Evolutionary conservation across 2,329 filamentous ascomycete genomes (phyloP), one percentile per base, ranked within the genome.

Genomic region (Exserohilum turcica): DNA sequence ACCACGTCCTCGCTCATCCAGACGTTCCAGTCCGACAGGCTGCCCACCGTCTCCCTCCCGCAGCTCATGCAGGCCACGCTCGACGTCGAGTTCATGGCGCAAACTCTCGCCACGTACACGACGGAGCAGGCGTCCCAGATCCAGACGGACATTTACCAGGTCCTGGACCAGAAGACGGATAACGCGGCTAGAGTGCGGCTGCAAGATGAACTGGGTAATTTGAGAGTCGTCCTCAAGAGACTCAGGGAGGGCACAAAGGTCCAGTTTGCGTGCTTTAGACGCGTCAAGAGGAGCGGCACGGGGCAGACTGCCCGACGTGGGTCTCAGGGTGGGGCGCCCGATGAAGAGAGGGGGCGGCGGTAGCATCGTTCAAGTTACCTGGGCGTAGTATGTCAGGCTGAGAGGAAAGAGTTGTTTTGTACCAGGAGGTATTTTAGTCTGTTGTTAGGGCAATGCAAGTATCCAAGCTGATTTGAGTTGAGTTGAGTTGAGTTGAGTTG

Each of bases 31-130:
- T 64, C 62, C 0, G 45, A 58, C 3, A 80, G 83, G 73, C 86
- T 77, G 0, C 74, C 80, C 4, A 80, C 80, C 16, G 97, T 94
- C 76, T 83, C 86, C 1, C 85, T 99, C 0, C 81, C 88, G 5
- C 88, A 90, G 6, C 84, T 99, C 44, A 96, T 97, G 87, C 95
- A 99, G 76, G 95, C 95, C 1, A 99, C 94, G 0, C 84, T 99
- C 1, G 94, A 99, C 69, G 92, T 97, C 1, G 94, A 99, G 75
- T 97, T 99, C 70, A 87, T 97, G 52, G 91, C 92, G 0, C 94
- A 99, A 78, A 97, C 93, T 5, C 82, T 99, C 29, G 90, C 85
- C 56, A 88, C 92, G 63, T 99, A 95, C 74, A 94, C 91, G 0
- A 94, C 91, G 0, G 89, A 96, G 52, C 83, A 86, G 44, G 91